Percentiles rank a stretch among this genome's conserved stretches.
phyloP scores from a whole-genome alignment of 2,329 filamentous ascomycete species.

The Hymenoscyphus albidus region DNA sequence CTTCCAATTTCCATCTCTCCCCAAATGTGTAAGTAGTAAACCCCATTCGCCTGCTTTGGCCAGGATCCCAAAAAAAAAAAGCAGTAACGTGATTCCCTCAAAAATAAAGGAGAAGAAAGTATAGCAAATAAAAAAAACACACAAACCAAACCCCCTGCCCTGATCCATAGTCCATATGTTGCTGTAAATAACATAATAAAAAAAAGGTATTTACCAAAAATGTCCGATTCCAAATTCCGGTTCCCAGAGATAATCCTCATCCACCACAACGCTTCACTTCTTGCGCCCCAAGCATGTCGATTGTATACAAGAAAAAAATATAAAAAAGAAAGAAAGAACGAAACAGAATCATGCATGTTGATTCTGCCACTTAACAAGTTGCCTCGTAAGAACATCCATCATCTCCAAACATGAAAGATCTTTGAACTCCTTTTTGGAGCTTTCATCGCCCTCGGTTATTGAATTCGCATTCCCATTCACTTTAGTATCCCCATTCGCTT shows the following conservation, averaged over 20 bases:
- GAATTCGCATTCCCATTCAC: slow-evolving; percentile 26
- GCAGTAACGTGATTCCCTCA: too few species aligned
- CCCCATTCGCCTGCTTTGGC: too few species aligned
- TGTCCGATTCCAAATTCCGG: not conserved
- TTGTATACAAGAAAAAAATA: not conserved
- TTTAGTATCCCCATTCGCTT: slow-evolving; percentile 25
- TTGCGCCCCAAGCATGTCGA: not conserved
- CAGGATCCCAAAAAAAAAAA: too few species aligned
- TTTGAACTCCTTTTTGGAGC: slow-evolving; percentile 58
- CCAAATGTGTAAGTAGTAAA: too few species aligned
- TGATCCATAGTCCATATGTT: too few species aligned
- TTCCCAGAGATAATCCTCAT: not conserved
- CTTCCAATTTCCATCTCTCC: too few species aligned
- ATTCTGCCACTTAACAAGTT: slow-evolving; percentile 38
- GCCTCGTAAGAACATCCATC: slow-evolving; percentile 39
- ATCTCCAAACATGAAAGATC: slow-evolving; percentile 53
- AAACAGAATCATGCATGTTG: slow-evolving; percentile 29
- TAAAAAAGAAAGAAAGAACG: not conserved
- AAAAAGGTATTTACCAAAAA: not conserved
- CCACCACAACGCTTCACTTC: not conserved
- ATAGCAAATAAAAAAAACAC: too few species aligned
- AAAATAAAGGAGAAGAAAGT: too few species aligned
- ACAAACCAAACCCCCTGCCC: too few species aligned
- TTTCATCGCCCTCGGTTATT: slow-evolving; percentile 28
- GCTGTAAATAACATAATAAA: not conserved